Percentiles rank a stretch among this genome's conserved stretches.
phyloP scores from a whole-genome alignment of 2,329 filamentous ascomycete genomes.

The Alternaria sp. region DNA sequence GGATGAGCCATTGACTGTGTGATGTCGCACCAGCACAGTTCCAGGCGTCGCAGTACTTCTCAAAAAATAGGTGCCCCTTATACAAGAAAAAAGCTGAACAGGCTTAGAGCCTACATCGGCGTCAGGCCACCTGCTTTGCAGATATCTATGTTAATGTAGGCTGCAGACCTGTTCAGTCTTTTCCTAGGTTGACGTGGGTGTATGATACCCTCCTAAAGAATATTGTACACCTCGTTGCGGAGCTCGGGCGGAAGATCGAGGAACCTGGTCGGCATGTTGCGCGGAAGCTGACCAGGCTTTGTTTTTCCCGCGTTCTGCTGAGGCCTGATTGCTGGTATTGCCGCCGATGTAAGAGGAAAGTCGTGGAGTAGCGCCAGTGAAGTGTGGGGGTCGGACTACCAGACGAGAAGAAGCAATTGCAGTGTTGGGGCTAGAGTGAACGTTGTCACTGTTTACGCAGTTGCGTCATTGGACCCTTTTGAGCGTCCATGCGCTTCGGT shows the following conservation, averaged over 20 bases:
- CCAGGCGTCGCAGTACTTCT: neutral
- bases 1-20: neutral
- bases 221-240: constrained; percentile 12
- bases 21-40: neutral
- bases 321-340: neutral
- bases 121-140: no score
- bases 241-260: constrained; percentile 15
- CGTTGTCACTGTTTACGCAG: neutral
- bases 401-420: neutral
- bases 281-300: neutral
- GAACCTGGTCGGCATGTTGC: constrained; percentile 2
- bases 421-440: neutral
- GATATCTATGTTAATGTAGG: no score
- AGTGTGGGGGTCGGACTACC: neutral
- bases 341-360: neutral
- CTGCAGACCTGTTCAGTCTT: no score
- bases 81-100: no score
- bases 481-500: neutral
- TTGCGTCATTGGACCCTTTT: constrained; percentile 1
- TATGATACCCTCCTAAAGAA: neutral
- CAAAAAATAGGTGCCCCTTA: neutral
- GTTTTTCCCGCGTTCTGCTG: neutral
- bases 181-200: neutral
- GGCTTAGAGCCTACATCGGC: no score
- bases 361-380: neutral